Percentiles rank a stretch among this genome's conserved stretches.
Conservation (phyloP, 164 flowering plant species). For the Vitis amurensis region DNA sequence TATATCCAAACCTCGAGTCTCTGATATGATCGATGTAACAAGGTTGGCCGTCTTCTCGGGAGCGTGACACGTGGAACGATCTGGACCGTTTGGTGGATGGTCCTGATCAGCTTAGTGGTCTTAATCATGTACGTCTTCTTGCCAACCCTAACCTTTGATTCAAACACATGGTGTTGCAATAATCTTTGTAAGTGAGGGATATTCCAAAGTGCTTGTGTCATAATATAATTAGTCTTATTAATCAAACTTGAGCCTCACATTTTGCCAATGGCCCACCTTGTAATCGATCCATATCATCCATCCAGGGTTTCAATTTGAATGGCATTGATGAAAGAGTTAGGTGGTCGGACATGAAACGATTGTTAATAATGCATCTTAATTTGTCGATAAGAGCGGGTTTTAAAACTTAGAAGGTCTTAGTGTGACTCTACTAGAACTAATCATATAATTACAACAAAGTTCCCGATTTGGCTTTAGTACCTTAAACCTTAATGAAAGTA, state of each 20-base stretch:
- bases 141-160: constrained; percentile 29
- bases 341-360: too few relatives aligned
- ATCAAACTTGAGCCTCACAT: background rate
- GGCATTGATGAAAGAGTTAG: too few relatives aligned
- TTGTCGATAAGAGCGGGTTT: too few relatives aligned
- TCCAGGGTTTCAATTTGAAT: too few relatives aligned
- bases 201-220: background rate
- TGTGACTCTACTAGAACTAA: too few relatives aligned
- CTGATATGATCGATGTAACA: constrained; percentile 13
- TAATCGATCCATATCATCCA: too few relatives aligned
- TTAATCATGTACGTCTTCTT: constrained; percentile 27
- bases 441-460: too few relatives aligned
- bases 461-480: too few relatives aligned
- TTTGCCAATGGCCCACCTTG: background rate
- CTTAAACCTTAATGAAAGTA: too few relatives aligned
- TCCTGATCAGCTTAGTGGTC: constrained; percentile 19
- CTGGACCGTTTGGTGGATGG: constrained; percentile 21
- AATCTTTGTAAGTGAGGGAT: background rate
- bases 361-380: too few relatives aligned
- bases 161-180: constrained; percentile 6
- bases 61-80: constrained; percentile 21
- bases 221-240: background rate
- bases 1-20: background rate
- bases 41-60: constrained; percentile 5
- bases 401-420: too few relatives aligned